Evolutionary conservation across 345 rosid species (phyloP).

Genomic region (Corymbia maculata): DNA sequence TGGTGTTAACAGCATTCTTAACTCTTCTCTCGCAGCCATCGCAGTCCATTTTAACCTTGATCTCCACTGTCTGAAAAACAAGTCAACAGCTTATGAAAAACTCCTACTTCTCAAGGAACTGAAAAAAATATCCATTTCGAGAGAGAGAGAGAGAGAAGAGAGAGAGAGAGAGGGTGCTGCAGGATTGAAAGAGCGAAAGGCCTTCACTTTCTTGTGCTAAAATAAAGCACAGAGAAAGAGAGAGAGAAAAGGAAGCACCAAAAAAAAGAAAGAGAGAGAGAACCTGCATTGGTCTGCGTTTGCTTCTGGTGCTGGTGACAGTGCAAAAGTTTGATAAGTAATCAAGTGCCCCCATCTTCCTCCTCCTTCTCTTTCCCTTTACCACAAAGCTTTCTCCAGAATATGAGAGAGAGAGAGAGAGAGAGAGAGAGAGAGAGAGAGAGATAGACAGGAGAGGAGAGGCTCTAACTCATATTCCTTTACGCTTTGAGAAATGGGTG

Average conservation of each 20-base stretch:
- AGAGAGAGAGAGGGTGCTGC: background rate
- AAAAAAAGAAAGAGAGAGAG: background rate
- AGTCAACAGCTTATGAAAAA: background rate
- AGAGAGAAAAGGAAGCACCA: background rate
- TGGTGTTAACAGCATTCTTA: slow-evolving; percentile 51
- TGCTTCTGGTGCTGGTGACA: slow-evolving; percentile 55
- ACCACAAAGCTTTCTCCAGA: background rate
- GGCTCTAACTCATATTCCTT: background rate
- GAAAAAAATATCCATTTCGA: background rate
- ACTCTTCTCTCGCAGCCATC: slow-evolving; percentile 97
- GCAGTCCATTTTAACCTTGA: slow-evolving; percentile 97
- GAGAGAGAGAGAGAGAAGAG: background rate
- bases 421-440: background rate
- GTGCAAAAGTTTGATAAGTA: slow-evolving; percentile 77
- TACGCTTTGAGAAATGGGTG: background rate
- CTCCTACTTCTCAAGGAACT: background rate
- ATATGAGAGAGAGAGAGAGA: background rate
- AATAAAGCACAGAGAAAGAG: background rate
- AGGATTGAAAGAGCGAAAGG: background rate
- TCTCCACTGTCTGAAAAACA: slow-evolving; percentile 71
- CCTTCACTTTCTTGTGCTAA: background rate
- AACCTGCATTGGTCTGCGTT: slow-evolving; percentile 89
- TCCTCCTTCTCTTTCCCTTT: background rate
- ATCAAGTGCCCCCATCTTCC: slow-evolving; percentile 79
- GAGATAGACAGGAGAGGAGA: background rate